Evolutionary conservation across 345 rosid genomes (phyloP).

Genomic region (Hypericum androsaemum): DNA sequence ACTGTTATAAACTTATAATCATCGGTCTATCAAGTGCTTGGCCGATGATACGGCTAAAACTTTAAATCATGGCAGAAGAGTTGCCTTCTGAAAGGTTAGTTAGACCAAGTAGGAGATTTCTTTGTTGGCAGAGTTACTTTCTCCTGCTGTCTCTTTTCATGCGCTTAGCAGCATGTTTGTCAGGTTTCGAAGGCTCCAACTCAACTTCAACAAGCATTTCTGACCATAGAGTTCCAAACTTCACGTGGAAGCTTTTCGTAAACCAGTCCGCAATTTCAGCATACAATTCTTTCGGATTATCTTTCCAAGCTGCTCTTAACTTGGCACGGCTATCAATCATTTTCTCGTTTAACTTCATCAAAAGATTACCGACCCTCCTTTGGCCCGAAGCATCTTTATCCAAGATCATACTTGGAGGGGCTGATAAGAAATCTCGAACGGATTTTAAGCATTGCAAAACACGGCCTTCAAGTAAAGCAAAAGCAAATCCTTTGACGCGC

Average conservation of each 20-base stretch:
- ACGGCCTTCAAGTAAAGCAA: slow-evolving; percentile 67
- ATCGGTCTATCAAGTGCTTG: no score
- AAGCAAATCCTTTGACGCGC: slow-evolving; percentile 51
- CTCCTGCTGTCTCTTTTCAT: slow-evolving; percentile 12
- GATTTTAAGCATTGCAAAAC: slow-evolving; percentile 58
- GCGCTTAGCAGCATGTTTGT: slow-evolving; percentile 23
- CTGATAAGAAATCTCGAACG: slow-evolving; percentile 34
- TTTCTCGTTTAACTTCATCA: slow-evolving; percentile 33
- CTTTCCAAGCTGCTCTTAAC: slow-evolving; percentile 47
- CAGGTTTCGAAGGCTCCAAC: slow-evolving; percentile 28
- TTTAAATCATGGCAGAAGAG: no score
- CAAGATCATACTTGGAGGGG: slow-evolving; percentile 50
- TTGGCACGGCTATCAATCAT: slow-evolving; percentile 36
- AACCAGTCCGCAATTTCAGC: slow-evolving; percentile 61
- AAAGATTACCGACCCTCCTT: slow-evolving; percentile 53
- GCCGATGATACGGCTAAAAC: no score
- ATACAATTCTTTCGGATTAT: slow-evolving; percentile 35
- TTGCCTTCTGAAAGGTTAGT: no score
- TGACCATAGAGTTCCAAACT: slow-evolving; percentile 51
- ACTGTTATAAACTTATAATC: no score
- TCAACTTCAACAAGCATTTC: slow-evolving; percentile 41
- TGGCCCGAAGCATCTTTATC: slow-evolving; percentile 48
- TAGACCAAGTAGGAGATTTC: no score
- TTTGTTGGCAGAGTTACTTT: not conserved
- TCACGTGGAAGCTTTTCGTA: slow-evolving; percentile 39